Base-by-base conservation (phyloP, 2,329 filamentous ascomycete species). In the Chaetomium olivaceum region DNA sequence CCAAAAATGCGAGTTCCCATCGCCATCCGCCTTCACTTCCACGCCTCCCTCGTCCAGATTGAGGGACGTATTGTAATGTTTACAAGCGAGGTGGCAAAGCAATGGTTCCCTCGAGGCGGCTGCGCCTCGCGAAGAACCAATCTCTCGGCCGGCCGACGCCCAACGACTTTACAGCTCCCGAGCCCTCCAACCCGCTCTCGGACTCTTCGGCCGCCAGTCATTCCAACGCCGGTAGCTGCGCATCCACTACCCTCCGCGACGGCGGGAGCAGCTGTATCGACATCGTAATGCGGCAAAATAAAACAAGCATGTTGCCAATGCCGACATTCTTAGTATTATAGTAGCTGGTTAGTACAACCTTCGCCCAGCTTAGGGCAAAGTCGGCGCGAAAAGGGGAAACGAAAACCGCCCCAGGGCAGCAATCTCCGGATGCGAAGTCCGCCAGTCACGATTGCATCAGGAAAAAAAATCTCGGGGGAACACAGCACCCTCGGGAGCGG, bases 401-500 rank as follows among this genome's bases (percentile, higher is more conserved):
- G 46, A 2, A 19, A 52, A 14, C 27, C 25, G 36, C 54, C 54
- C 54, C 12, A 57, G 50, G 48, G n/a, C 31, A 21, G 58, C 55
- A 66, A 62, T 66, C 23, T 60, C 58, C 59, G 56, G 64, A 46
- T 31, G 46, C 51, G 43, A 61, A 61, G 27, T 39, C 43, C 51
- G 50, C 57, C 33, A 31, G 50, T 55, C 23, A 33, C 57, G 16
- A 27, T 63, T 55, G 52, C 36, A 36, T 51, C 57, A 9, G 36
- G 23, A 43, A 29, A 43, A 31, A 60, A 61, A 48, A 43, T 50
- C 36, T 54, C 50, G 56, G 60, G 48, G 23, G 27, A n/a, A 62
- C 55, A 60, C 57, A 52, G 57, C 43, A 46, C 46, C 58, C 58
- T 68, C 66, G 66, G 68, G 56, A 61, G 57, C 31, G 56, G 43